These are phyloP conservation scores for Nemania serpens DNA, from an alignment of 2,329 filamentous ascomycete genomes.

Conservation along the genomic window DNA sequence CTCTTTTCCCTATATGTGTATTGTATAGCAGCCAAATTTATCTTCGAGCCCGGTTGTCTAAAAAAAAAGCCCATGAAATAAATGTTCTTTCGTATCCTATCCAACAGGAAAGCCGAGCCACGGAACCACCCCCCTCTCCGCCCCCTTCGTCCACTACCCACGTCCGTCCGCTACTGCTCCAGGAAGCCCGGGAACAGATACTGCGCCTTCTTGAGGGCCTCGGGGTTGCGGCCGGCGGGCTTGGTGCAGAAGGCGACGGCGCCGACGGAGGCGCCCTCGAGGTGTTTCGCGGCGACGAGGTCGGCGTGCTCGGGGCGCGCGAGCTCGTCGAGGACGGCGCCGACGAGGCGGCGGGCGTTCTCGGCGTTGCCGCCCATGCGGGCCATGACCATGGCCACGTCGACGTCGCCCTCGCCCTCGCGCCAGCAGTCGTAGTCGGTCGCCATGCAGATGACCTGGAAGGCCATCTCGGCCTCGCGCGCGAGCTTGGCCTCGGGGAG, in stretches of 20 bases:
- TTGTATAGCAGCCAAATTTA: neutral
- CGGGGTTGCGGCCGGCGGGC: constrained; percentile 70
- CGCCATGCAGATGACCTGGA: constrained; percentile 99
- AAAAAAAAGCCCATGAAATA: neutral
- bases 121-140: constrained; percentile 9
- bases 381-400: constrained; percentile 94
- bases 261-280: constrained; percentile 75
- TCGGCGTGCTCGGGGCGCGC: constrained; percentile 73
- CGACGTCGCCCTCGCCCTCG: constrained; percentile 67
- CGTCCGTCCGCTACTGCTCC: neutral
- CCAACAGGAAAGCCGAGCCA: neutral
- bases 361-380: constrained; percentile 93
- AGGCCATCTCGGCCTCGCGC: constrained; percentile 92
- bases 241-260: constrained; percentile 84
- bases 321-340: constrained; percentile 84
- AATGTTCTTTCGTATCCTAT: neutral
- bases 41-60: constrained; percentile 1
- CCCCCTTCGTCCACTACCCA: neutral
- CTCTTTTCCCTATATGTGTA: neutral
- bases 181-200: constrained; percentile 89
- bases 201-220: constrained; percentile 78
- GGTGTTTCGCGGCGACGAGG: constrained; percentile 79
- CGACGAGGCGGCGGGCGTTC: constrained; percentile 85
- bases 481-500: constrained; percentile 96
- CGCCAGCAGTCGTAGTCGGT: constrained; percentile 99